Percentiles rank a stretch among this genome's conserved stretches.
phyloP scores from a whole-genome alignment of 176 grass and related monocot species.

The Oryza coarctata region DNA sequence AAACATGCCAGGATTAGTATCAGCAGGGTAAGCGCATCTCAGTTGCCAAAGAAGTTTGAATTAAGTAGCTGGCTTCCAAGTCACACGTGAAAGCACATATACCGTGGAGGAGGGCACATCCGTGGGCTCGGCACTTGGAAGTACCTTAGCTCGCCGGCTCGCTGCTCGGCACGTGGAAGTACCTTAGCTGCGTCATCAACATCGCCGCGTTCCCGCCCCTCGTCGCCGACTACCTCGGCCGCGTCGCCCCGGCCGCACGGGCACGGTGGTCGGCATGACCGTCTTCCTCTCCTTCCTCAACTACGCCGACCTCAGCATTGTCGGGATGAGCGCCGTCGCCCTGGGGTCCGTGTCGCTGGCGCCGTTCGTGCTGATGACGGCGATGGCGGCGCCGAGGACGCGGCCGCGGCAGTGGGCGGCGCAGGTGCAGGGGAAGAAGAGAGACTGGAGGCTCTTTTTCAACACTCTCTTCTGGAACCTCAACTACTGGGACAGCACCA shows the following conservation, averaged over 20 bases:
- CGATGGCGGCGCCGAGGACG: slow-evolving; percentile 46
- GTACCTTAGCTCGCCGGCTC: slow-evolving; percentile 64
- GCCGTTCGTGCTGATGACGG: slow-evolving; percentile 70
- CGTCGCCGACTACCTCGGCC: slow-evolving; percentile 60
- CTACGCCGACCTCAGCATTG: slow-evolving; percentile 56
- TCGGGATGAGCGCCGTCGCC: slow-evolving; percentile 63
- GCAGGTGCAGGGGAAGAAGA: slow-evolving; percentile 7
- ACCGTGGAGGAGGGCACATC: no score
- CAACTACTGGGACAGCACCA: slow-evolving; percentile 90
- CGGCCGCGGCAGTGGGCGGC: slow-evolving; percentile 45
- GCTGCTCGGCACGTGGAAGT: slow-evolving; percentile 77
- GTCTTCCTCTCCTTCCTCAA: slow-evolving; percentile 54
- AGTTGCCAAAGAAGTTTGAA: no score
- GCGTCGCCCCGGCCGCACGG: slow-evolving; percentile 41
- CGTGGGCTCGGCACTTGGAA: no score
- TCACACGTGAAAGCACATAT: no score
- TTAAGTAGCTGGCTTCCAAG: no score
- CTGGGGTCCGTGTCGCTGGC: slow-evolving; percentile 53
- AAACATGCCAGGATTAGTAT: no score
- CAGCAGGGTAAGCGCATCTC: no score
- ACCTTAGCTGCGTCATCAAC: slow-evolving; percentile 58
- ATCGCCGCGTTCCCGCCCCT: slow-evolving; percentile 67
- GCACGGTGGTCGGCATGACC: slow-evolving; percentile 50
- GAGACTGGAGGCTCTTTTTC: slow-evolving; percentile 70
- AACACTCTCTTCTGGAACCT: slow-evolving; percentile 93